Percentiles rank a stretch among this genome's conserved stretches.
Evolutionary conservation across 768 basidiomycete species (phyloP).

Genomic region (Leccinellum albellum): DNA sequence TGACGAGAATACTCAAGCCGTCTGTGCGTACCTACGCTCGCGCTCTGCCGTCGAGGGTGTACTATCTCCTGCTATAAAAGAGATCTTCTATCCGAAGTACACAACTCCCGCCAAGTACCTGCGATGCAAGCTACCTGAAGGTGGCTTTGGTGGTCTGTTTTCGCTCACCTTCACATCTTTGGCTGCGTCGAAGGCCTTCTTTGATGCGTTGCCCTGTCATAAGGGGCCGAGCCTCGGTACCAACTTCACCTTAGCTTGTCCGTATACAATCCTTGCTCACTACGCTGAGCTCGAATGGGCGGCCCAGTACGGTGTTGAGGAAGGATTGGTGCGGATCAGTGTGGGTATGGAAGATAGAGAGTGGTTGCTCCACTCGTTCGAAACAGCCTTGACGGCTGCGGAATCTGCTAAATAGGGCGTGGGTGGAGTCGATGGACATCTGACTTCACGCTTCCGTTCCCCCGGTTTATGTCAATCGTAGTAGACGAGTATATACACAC

Average conservation of each 20-base stretch:
- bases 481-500: not conserved
- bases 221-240: constrained; percentile 94
- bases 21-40: constrained; percentile 74
- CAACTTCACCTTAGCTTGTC: constrained; percentile 93
- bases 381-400: constrained; percentile 66
- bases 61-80: constrained; percentile 54
- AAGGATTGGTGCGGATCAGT: constrained; percentile 78
- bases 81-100: constrained; percentile 90
- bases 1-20: constrained; percentile 76
- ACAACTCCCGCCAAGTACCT: constrained; percentile 68
- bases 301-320: constrained; percentile 78
- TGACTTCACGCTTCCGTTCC: no score
- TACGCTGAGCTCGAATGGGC: constrained; percentile 92
- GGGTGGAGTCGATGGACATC: no score
- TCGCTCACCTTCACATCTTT: constrained; percentile 76
- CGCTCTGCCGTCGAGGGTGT: constrained; percentile 45
- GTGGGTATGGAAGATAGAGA: constrained; percentile 83
- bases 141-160: constrained; percentile 83
- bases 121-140: constrained; percentile 52
- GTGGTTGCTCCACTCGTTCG: constrained; percentile 55
- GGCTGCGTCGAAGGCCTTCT: constrained; percentile 73
- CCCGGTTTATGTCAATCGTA: no score
- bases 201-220: constrained; percentile 73
- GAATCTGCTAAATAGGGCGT: constrained; percentile 37
- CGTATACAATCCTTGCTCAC: constrained; percentile 91